These are phyloP conservation scores for Yamadazyma atmosphaerica DNA, from an alignment of 1,139 yeast species.

Conservation along the genomic window DNA sequence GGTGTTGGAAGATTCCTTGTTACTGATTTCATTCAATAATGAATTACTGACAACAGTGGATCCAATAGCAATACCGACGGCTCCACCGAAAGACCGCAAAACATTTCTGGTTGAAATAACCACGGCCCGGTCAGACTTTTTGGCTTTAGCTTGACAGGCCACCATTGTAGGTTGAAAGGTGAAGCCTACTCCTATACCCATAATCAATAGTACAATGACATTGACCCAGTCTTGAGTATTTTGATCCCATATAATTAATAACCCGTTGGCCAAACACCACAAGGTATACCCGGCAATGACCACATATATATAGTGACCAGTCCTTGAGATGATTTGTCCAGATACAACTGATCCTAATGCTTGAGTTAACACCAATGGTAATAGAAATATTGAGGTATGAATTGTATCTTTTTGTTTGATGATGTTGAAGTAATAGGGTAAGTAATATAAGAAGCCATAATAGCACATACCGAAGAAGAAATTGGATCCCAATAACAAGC, in stretches of 20 bases:
- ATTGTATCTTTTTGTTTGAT: slow-evolving; percentile 43
- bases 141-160: slow-evolving; percentile 55
- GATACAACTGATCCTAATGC: slow-evolving; percentile 40
- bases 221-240: slow-evolving; percentile 30
- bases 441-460: slow-evolving; percentile 44
- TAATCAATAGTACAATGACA: slow-evolving; percentile 37
- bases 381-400: slow-evolving; percentile 38
- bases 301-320: slow-evolving; percentile 46
- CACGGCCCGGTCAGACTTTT: slow-evolving; percentile 53
- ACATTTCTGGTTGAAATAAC: slow-evolving; percentile 57
- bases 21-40: slow-evolving; percentile 14
- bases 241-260: slow-evolving; percentile 38
- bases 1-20: slow-evolving; percentile 3
- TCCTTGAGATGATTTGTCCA: slow-evolving; percentile 43
- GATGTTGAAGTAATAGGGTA: slow-evolving; percentile 53
- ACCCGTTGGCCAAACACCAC: slow-evolving; percentile 45
- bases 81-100: slow-evolving; percentile 55
- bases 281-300: slow-evolving; percentile 42
- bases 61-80: slow-evolving; percentile 34
- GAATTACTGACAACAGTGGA: slow-evolving; percentile 27
- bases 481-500: slow-evolving; percentile 43
- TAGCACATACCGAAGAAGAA: slow-evolving; percentile 54
- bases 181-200: slow-evolving; percentile 48
- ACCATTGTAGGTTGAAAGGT: slow-evolving; percentile 47
- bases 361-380: slow-evolving; percentile 48